A percentile compares a stretch with the other conserved stretches of the same genome.
Evolutionary conservation across 1,284 basidiomycete genomes (phyloP).

Genomic region (Inonotus hispidus): DNA sequence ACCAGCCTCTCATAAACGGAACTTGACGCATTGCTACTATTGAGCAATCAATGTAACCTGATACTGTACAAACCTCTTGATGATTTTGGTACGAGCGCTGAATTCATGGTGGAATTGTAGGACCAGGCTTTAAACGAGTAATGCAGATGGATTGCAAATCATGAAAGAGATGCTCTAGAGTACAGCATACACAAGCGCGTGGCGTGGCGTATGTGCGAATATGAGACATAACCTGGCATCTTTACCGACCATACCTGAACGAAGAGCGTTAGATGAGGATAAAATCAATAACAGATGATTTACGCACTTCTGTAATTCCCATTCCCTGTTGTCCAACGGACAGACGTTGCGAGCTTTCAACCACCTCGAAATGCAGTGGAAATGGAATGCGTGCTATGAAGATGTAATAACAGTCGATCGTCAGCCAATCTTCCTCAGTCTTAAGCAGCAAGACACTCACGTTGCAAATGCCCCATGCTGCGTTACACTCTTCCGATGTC

Average conservation of each 20-base stretch:
- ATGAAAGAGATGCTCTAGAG: neutral
- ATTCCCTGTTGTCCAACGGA: conserved; percentile 94
- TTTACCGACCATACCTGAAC: conserved; percentile 18
- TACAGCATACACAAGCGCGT: neutral
- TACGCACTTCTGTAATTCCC: conserved; percentile 89
- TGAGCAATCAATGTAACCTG: too few relatives aligned
- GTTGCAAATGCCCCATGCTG: conserved; percentile 99
- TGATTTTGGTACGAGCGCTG: too few relatives aligned
- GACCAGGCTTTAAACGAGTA: neutral
- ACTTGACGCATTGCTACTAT: too few relatives aligned
- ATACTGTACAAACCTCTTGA: too few relatives aligned
- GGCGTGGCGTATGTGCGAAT: neutral
- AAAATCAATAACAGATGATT: neutral
- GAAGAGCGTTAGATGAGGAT: neutral
- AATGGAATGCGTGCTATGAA: conserved; percentile 95
- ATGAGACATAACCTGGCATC: neutral
- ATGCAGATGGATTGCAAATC: neutral
- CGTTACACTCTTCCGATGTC: conserved; percentile 96
- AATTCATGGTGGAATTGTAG: too few relatives aligned
- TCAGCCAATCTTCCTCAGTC: neutral
- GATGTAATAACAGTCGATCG: neutral
- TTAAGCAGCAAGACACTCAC: conserved; percentile 41
- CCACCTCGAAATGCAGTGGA: conserved; percentile 99
- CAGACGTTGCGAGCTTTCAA: conserved; percentile 99
- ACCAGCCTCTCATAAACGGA: too few relatives aligned